Evolutionary conservation across 768 basidiomycete genomes (phyloP), one percentile per base, ranked within the genome.

Genomic region (Rhizopogon vinicolor): DNA sequence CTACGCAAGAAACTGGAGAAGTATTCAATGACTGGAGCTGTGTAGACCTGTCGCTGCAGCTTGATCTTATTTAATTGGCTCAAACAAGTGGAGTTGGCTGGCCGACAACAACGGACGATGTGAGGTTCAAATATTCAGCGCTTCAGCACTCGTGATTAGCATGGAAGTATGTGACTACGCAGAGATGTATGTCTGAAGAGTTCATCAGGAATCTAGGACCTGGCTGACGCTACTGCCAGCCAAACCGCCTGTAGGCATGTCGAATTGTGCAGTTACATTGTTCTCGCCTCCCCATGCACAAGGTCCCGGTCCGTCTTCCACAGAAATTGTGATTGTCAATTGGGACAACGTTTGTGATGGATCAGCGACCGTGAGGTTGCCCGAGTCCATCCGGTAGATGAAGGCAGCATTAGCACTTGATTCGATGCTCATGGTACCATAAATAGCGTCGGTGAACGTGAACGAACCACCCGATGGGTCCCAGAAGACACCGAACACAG

Each of bases 1-100:
- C 72, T 90, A 51, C 80, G 86, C 48, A 89, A 83, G 70, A 84
- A 76, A 62, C 61, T 90, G 55, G 84, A 85, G 54, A 89, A 82
- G 66, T 84, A 76, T 63, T 58, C 78, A 18, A 54, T 58, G 19
- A 63, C 60, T 16, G 58, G 60, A 14, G 53, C 28, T 19, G 48
- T 49, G 37, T 49, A 49, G 33, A 35, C 19, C 22, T 49, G 22
- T 49, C 33, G 14, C 19, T 35, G 5, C 39, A 37, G 33, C 8
- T 37, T 49, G 33, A 25, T 25, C 35, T 44, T 44, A 44, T 44
- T 19, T 44, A n/a, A 10, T 44, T 19, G 8, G 6, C 28, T 49
- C 19, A 16, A 35, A 25, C 48, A 22, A 3, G 7, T 25, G 35
- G 35, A 25, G 7, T 49, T 9, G 19, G 19, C 13, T 44, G 5